These are phyloP conservation scores for Colletotrichum lentis DNA, from an alignment of 2,329 filamentous ascomycete genomes.

Conservation along the genomic window DNA sequence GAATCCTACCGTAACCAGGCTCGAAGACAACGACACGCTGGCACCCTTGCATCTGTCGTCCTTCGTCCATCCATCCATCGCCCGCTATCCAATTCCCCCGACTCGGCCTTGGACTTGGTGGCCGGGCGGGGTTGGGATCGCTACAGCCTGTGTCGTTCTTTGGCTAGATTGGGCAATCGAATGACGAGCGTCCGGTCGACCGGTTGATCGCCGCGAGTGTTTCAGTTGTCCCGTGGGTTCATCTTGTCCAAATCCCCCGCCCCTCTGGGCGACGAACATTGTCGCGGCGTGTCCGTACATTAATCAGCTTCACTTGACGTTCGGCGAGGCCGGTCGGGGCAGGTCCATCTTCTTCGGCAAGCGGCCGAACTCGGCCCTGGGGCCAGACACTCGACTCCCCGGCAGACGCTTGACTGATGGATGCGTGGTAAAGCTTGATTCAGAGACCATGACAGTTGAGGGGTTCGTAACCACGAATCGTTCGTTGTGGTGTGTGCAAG, in stretches of 20 bases:
- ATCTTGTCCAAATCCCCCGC: no score
- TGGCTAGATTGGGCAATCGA: not conserved
- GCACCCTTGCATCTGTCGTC: not conserved
- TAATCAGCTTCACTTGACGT: not conserved
- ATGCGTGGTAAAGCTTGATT: no score
- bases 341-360: not conserved
- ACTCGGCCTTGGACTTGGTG: not conserved
- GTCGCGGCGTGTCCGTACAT: no score
- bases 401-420: no score
- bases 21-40: not conserved
- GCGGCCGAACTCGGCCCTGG: not conserved
- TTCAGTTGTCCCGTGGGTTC: not conserved
- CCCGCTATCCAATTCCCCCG: not conserved
- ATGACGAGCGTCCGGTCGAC: not conserved
- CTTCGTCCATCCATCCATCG: not conserved
- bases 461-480: no score
- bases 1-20: not conserved
- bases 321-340: not conserved
- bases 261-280: no score
- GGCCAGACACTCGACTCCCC: not conserved
- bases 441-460: no score
- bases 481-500: no score
- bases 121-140: constrained; percentile 27
- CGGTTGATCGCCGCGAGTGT: not conserved
- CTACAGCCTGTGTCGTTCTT: constrained; percentile 20